Evolutionary conservation across 2,329 filamentous ascomycete genomes (phyloP), one percentile per base, ranked within the genome.

Genomic region (Conoideocrella luteorostrata): DNA sequence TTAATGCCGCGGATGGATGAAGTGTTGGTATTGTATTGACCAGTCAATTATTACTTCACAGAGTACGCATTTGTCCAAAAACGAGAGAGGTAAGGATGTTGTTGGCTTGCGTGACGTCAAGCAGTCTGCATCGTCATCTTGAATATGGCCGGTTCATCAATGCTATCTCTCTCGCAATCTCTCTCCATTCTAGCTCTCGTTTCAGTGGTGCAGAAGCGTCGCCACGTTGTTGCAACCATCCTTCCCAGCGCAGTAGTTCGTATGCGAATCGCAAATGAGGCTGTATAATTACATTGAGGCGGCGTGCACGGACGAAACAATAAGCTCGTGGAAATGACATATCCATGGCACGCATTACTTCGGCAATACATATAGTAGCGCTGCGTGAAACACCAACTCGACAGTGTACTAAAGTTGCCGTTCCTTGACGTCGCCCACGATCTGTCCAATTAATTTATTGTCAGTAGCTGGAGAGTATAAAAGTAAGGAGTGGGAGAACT

Each of bases 341-440:
- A 18, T 80, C 74, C 54, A 88, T 66, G 21, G 84, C 74, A 28
- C 84, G 82, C 93, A 98, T 98, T 28, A 97, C 88, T 64, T 97
- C 90, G n/a, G 93, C 93, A 56, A 98, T 98, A 62, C 93, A 97
- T 49, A 98, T 96, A 2, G 91, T 98, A 11, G 93, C 93, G 50
- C 88, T 95, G 41, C 93, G 80, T 40, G 90, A 96, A 43, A 98
- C 93, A 38, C 93, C 93, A 7, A 98, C 93, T 15, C 93, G 84
- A 62, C 93, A 98, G 62, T 98, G 93, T 13, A 98, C 93, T 45
- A 98, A 74, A 0, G 93, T 97, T 20, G 91, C 88, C 4, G 80
- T 87, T 23, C 85, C 84, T 34, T 86, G 84, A 29, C 68, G 68
- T 58, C 84, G 86, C 28, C 91, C 90, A 53, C 82, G 80, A 53